These are phyloP conservation scores for Phytophthora vignae DNA, from an alignment of 352 stramenopile species.

Conservation along the genomic window DNA sequence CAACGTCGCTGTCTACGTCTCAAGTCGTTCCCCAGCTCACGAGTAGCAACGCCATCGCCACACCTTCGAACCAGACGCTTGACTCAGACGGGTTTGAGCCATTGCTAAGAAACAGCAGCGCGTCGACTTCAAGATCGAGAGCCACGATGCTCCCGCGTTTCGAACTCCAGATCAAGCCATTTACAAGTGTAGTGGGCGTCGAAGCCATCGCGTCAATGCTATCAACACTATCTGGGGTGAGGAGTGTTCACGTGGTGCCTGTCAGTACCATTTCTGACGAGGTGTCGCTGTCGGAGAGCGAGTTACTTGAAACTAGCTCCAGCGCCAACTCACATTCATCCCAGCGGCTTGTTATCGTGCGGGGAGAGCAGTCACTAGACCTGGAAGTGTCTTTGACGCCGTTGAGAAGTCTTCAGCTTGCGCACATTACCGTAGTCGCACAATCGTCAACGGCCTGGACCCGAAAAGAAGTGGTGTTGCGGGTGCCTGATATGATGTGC, in stretches of 20 bases:
- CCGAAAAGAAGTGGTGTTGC: conserved; percentile 70
- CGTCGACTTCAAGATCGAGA: conserved; percentile 16
- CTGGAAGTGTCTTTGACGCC: conserved; percentile 25
- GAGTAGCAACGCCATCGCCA: conserved; percentile 32
- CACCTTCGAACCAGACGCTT: conserved; percentile 15
- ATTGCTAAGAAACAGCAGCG: conserved; percentile 3
- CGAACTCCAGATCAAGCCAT: conserved; percentile 45
- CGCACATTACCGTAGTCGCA: conserved; percentile 46
- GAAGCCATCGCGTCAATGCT: conserved; percentile 55
- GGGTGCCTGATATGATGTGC: conserved; percentile 86
- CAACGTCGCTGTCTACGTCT: conserved; percentile 27
- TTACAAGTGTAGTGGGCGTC: conserved; percentile 30
- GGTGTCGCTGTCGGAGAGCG: not conserved
- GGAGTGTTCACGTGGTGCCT: conserved; percentile 59
- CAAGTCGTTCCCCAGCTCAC: conserved; percentile 23
- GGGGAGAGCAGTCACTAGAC: conserved; percentile 41
- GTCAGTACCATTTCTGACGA: conserved; percentile 2
- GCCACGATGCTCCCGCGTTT: conserved; percentile 36
- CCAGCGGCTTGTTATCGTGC: conserved; percentile 39
- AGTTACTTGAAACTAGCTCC: not conserved
- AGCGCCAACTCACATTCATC: conserved; percentile 3
- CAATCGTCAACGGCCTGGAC: conserved; percentile 52
- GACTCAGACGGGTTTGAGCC: conserved; percentile 16
- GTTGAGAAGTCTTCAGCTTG: conserved; percentile 41
- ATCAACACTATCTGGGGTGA: conserved; percentile 40